Evolutionary conservation across 2,329 filamentous ascomycete species (phyloP).

Genomic region (Fusarium acutatum): DNA sequence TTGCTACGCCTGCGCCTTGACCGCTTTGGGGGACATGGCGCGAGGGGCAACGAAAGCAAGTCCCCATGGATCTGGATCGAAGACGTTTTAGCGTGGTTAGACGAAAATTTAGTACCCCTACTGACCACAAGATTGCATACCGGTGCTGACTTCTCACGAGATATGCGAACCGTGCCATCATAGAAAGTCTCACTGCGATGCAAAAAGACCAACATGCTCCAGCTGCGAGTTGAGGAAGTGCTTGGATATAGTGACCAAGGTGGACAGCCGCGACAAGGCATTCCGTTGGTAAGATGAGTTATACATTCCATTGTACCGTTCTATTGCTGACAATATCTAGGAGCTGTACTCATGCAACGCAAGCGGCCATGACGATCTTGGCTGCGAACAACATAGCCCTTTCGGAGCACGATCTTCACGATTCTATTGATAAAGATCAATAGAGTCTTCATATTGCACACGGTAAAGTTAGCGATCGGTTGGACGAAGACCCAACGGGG

Average conservation of each 20-base stretch:
- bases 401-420: rapidly evolving
- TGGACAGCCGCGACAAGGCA: rapidly evolving
- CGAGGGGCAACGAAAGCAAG: neutral
- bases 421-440: neutral
- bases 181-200: conserved; percentile 11
- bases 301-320: rapidly evolving
- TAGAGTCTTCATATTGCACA: neutral
- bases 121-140: neutral
- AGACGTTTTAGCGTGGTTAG: rapidly evolving
- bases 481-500: rapidly evolving
- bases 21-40: neutral
- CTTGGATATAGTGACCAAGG: rapidly evolving
- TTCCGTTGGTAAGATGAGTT: neutral
- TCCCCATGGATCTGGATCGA: neutral
- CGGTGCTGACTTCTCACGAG: neutral
- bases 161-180: conserved; percentile 7
- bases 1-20: neutral
- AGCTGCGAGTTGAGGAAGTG: neutral
- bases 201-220: conserved; percentile 2
- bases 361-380: neutral
- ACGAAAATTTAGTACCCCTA: rapidly evolving
- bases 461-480: neutral
- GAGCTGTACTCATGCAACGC: neutral
- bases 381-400: neutral
- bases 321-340: rapidly evolving